These are phyloP conservation scores for Plasmodium coatneyi DNA, from an alignment of 169 alveolate species.

Conservation along the genomic window DNA sequence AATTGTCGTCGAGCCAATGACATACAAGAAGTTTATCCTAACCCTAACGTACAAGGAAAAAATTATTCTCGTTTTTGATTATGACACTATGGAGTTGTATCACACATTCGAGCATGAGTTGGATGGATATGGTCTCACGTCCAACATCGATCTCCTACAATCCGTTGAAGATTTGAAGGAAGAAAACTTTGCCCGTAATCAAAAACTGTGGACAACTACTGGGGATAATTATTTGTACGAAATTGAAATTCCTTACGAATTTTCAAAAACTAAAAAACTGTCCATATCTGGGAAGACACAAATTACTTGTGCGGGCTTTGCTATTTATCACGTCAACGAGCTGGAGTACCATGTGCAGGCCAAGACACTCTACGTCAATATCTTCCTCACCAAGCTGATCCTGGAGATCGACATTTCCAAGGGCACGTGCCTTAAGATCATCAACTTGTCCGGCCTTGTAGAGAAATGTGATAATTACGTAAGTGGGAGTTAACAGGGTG, in stretches of 20 bases:
- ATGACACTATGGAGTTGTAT: conserved; percentile 46
- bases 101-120: conserved; percentile 26
- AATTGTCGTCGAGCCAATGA: conserved; percentile 78
- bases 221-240: conserved; percentile 76
- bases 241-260: conserved; percentile 67
- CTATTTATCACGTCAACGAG: conserved; percentile 71
- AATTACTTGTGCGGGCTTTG: conserved; percentile 74
- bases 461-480: conserved; percentile 25
- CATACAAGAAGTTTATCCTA: conserved; percentile 71
- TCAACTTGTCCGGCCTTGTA: conserved; percentile 51
- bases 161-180: conserved; percentile 7
- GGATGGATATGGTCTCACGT: conserved; percentile 81
- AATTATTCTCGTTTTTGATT: conserved; percentile 72
- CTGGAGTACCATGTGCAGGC: conserved; percentile 75
- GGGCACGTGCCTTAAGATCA: conserved; percentile 70
- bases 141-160: conserved; percentile 59
- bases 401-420: conserved; percentile 62
- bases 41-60: conserved; percentile 77
- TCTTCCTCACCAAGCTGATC: conserved; percentile 75
- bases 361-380: conserved; percentile 73
- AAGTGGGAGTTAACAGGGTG: not conserved
- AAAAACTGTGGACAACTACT: conserved; percentile 78
- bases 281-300: conserved; percentile 4
- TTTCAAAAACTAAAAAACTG: conserved; percentile 28
- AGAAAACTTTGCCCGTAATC: conserved; percentile 52